Evolutionary conservation across 2,329 filamentous ascomycete genomes (phyloP), one percentile per base, ranked within the genome.

Genomic region (Clonostachys rhizophaga): DNA sequence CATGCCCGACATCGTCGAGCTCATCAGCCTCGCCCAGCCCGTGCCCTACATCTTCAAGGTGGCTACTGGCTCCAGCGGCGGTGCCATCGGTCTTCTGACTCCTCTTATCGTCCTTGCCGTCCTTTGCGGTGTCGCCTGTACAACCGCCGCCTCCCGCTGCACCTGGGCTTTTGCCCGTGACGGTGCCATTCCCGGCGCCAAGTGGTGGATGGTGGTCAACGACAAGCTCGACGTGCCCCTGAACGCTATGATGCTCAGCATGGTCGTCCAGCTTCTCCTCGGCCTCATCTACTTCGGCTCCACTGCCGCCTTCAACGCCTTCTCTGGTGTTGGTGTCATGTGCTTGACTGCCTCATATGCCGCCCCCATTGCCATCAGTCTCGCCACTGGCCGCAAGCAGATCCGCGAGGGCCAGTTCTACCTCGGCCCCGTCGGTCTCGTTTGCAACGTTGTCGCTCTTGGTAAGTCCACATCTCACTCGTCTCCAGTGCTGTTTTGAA

Each of bases 211-310:
- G 59, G 61, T 74, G 51, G 77, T 88, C 54, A 78, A 87, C 69
- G 65, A 65, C 42, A 78, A 71, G 49, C 71, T 86, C 1, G 83
- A 86, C 51, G 75, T 87, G 5, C 84, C 84, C 0, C 56, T 87
- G 47, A 87, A 87, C 60, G 83, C 82, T 52, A 87, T 87, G 83
- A 83, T 87, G 78, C 75, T 87, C 47, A 81, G 76, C 57, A 86
- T 85, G 79, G 74, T 66, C 5, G 69, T 87, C 30, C 76, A 87
- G 64, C 74, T 87, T 47, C 44, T 79, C 13, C 76, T 89, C 6
- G 84, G 80, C 34, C 58, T 83, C 55, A 81, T 89, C 61, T 86
- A 87, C 69, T 86, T 89, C 52, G 84, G 84, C 42, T 86, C 82
- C 3, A 66, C 74, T 0, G 78, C 82, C 11, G 84, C 84, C n/a